A percentile compares a stretch with the other conserved stretches of the same genome.
Evolutionary conservation across 306 rosid genomes (phyloP).

Genomic region (Ammopiptanthus mongolicus): DNA sequence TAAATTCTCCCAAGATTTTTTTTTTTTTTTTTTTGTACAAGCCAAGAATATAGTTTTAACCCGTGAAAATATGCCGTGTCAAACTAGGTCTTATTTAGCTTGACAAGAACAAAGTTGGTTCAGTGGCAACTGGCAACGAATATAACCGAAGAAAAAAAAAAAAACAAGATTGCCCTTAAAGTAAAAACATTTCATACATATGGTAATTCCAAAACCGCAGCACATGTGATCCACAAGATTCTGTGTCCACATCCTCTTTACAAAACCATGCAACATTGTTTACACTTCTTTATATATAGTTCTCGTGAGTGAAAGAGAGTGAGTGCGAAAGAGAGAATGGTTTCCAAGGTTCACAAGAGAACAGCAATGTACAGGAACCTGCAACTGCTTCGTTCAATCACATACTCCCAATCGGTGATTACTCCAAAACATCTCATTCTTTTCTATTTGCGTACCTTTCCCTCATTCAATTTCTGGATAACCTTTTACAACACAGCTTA

Average conservation of each 20-base stretch:
- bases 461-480: neutral
- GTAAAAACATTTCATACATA: slow-evolving; percentile 17
- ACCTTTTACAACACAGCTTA: neutral
- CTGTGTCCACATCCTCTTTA: slow-evolving; percentile 35
- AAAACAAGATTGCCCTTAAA: slow-evolving; percentile 22
- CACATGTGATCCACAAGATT: slow-evolving; percentile 48
- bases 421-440: slow-evolving; percentile 22
- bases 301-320: slow-evolving; percentile 17
- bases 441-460: neutral
- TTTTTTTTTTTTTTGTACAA: too few relatives aligned
- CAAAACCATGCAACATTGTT: slow-evolving; percentile 20
- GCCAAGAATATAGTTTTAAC: neutral
- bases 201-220: slow-evolving; percentile 39
- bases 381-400: slow-evolving; percentile 54
- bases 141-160: slow-evolving; percentile 23
- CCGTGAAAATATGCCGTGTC: slow-evolving; percentile 1
- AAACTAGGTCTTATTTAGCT: slow-evolving; percentile 14
- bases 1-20: too few relatives aligned
- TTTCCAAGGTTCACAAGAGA: slow-evolving; percentile 51
- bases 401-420: slow-evolving; percentile 42
- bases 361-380: slow-evolving; percentile 39
- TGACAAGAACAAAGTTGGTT: slow-evolving; percentile 8
- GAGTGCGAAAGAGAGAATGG: slow-evolving; percentile 34
- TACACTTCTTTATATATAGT: slow-evolving; percentile 18
- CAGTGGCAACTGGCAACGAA: slow-evolving; percentile 12